These are phyloP conservation scores for Balamuthia mandrillaris DNA, from an alignment of 208 protist species.

Conservation along the genomic window DNA sequence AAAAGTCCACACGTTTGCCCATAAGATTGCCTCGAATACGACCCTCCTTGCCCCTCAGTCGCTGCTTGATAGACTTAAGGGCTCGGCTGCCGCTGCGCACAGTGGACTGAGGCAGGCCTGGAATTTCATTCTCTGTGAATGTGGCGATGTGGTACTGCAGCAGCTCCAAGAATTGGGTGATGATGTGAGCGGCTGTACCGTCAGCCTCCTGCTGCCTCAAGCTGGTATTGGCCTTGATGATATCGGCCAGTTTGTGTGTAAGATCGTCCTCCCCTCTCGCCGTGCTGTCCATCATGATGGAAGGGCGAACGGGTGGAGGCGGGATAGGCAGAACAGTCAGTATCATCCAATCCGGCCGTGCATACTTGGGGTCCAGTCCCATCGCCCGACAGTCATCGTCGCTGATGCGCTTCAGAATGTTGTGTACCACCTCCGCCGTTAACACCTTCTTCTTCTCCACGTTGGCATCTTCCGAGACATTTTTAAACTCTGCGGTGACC, in stretches of 20 bases:
- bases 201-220: slow-evolving; percentile 79
- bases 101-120: slow-evolving; percentile 79
- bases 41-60: slow-evolving; percentile 98
- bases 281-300: slow-evolving; percentile 73
- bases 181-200: slow-evolving; percentile 78
- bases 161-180: slow-evolving; percentile 80
- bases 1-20: slow-evolving; percentile 99
- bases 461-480: slow-evolving; percentile 24
- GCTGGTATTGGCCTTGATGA: slow-evolving; percentile 92
- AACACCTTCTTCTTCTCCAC: slow-evolving; percentile 59
- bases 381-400: slow-evolving; percentile 76
- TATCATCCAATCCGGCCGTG: slow-evolving; percentile 89
- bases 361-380: slow-evolving; percentile 80
- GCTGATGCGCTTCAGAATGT: slow-evolving; percentile 76
- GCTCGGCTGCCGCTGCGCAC: slow-evolving; percentile 70
- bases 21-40: slow-evolving; percentile 97
- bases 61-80: slow-evolving; percentile 96
- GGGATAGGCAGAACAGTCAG: slow-evolving; percentile 93
- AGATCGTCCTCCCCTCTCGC: slow-evolving; percentile 88
- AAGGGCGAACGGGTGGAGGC: slow-evolving; percentile 95
- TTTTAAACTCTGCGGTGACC: slow-evolving; percentile 69
- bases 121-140: slow-evolving; percentile 95
- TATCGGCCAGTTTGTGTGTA: slow-evolving; percentile 94
- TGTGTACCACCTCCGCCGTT: slow-evolving; percentile 61
- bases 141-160: slow-evolving; percentile 96